phyloP scores from a whole-genome alignment of 805 yeast species.

The Candida manassasensis region DNA sequence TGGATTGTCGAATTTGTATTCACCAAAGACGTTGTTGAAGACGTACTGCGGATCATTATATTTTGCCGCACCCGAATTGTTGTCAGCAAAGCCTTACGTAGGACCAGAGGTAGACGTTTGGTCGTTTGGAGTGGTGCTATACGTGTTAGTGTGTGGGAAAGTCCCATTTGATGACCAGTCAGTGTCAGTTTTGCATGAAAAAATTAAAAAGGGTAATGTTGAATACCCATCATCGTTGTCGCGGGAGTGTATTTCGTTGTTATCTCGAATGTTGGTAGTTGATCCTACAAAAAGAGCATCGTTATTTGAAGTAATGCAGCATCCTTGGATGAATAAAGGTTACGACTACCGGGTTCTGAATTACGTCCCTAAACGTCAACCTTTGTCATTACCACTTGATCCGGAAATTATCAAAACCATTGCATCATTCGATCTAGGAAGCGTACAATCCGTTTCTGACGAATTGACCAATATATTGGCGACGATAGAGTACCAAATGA shows the following conservation, averaged over 20 bases:
- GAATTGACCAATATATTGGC: constrained; percentile 55
- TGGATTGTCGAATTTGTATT: constrained; percentile 86
- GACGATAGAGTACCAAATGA: constrained; percentile 61
- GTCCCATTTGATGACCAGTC: constrained; percentile 97
- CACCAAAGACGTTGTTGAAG: constrained; percentile 65
- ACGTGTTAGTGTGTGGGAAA: constrained; percentile 93
- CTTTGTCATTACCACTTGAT: constrained; percentile 67
- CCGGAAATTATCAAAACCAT: constrained; percentile 66
- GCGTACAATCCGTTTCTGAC: constrained; percentile 51
- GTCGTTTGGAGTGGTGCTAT: constrained; percentile 96
- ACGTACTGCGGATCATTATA: constrained; percentile 97
- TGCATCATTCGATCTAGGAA: constrained; percentile 73
- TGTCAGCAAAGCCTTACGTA: constrained; percentile 84
- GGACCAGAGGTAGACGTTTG: constrained; percentile 99
- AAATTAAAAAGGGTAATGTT: constrained; percentile 86
- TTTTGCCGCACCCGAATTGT: constrained; percentile 96
- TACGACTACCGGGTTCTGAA: constrained; percentile 68
- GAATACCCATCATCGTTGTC: constrained; percentile 85
- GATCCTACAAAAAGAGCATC: constrained; percentile 79
- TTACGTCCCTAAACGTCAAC: constrained; percentile 73
- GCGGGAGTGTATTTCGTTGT: constrained; percentile 70
- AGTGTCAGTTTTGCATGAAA: constrained; percentile 86
- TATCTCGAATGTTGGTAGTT: constrained; percentile 88
- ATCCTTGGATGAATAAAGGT: constrained; percentile 94
- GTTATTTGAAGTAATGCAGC: constrained; percentile 71